phyloP scores from a whole-genome alignment of 2,329 filamentous ascomycete genomes.

The Arthroderma uncinatum region DNA sequence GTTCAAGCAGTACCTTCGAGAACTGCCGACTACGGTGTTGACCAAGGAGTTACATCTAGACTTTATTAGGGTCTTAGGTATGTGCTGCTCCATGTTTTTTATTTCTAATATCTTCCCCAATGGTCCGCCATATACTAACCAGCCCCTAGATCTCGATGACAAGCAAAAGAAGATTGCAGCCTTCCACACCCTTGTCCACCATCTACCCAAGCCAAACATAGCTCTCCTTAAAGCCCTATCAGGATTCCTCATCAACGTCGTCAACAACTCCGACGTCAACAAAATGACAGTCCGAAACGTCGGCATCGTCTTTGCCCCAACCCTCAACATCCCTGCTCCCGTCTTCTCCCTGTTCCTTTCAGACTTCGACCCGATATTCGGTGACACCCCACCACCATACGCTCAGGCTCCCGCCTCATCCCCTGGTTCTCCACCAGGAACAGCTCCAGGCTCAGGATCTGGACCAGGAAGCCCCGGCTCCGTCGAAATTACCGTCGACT shows the following conservation, averaged over 20 bases:
- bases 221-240: conserved; percentile 75
- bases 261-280: conserved; percentile 79
- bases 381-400: conserved; percentile 7
- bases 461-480: conserved; percentile 3
- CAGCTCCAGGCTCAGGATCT: background rate
- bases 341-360: conserved; percentile 90
- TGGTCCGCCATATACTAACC: conserved; percentile 4
- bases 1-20: conserved; percentile 85
- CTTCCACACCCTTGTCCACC: conserved; percentile 66
- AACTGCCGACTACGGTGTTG: conserved; percentile 81
- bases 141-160: conserved; percentile 53
- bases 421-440: background rate
- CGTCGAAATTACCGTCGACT: conserved; percentile 34
- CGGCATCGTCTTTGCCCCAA: conserved; percentile 95
- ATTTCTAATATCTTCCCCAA: background rate
- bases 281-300: conserved; percentile 99
- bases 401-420: background rate
- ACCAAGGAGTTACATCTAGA: conserved; percentile 83
- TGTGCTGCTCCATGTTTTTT: conserved; percentile 19
- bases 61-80: conserved; percentile 67
- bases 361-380: conserved; percentile 76
- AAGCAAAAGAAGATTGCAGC: conserved; percentile 63
- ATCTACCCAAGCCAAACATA: conserved; percentile 67
- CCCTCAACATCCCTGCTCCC: conserved; percentile 87
- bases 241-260: conserved; percentile 79